Base-by-base conservation (phyloP, 2,329 filamentous ascomycete species). In the Calonectria multiphialidica region DNA sequence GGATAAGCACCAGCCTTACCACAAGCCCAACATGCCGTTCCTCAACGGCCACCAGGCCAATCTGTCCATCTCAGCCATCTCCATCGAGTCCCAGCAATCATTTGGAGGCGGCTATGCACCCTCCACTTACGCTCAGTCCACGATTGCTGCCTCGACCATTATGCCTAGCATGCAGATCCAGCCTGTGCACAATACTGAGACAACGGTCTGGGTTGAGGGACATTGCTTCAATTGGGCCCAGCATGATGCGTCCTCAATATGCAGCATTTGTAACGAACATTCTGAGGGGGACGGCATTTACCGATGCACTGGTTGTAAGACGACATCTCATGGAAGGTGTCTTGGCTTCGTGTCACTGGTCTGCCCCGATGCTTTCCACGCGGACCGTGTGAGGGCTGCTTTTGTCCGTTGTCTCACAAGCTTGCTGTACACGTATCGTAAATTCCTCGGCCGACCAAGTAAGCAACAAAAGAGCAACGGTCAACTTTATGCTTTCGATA, bases 111-210 rank as follows among this genome's bases (percentile, higher is more conserved):
- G 92, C 10, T 97, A 97, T 81, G 94, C 94, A 6, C 94, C 94
- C 3, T 96, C 94, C 3, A 92, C 94, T 2, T 97, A 97, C 80
- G 94, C 94, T 0, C 93, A 94, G 78, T 96, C 94, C n/a, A 97
- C 95, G 0, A 85, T 97, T 55, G 94, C 94, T 2, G 94, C 94
- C 9, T 96, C 94, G 8, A 97, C 94, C 2, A 92, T 97, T 77
- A 96, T 97, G 94, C 94, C 95, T 42, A 94, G 92, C 78, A 93
- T 95, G 89, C 89, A 95, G 72, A 90, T 95, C 73, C 94, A 96
- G 79, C 93, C 93, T 1, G 94, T 96, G 9, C 88, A 88, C 57
- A 95, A 96, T 79, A 95, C 94, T 0, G 93, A 95, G 59, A 94
- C 92, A 1, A 94, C 90, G 0, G 91, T 95, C 59, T 97, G 94